Conservation (phyloP, 352 stramenopile genomes). For the Globisporangium acanthophoron region DNA sequence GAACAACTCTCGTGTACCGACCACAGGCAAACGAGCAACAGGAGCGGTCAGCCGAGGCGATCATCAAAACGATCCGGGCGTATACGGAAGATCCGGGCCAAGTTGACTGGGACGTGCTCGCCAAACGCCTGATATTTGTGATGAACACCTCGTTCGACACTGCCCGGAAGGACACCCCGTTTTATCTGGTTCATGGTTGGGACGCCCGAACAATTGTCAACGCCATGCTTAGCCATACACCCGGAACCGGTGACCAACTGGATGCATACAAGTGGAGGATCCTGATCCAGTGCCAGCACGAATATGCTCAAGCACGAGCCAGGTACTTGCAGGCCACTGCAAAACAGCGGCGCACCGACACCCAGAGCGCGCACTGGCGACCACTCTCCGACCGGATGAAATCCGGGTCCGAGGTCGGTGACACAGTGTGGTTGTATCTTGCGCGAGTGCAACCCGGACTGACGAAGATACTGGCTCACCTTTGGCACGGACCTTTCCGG, state of each 20-base stretch:
- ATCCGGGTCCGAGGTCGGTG: not conserved
- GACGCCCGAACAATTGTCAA: constrained; percentile 8
- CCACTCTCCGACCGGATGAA: not conserved
- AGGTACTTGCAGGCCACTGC: too few species aligned
- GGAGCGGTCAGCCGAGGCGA: constrained; percentile 21
- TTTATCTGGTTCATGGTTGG: constrained; percentile 18
- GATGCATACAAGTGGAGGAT: too few species aligned
- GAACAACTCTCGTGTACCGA: constrained; percentile 23
- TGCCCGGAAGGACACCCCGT: constrained; percentile 9
- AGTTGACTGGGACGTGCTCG: constrained; percentile 27
- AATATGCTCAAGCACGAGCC: too few species aligned
- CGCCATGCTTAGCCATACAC: not conserved
- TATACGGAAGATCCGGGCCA: constrained; percentile 21
- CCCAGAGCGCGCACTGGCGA: not conserved
- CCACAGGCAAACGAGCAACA: constrained; percentile 32
- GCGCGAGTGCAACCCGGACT: not conserved
- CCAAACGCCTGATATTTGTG: constrained; percentile 19
- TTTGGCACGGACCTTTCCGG: constrained; percentile 19
- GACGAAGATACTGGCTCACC: constrained; percentile 14
- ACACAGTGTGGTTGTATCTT: constrained; percentile 3
- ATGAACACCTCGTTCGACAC: constrained; percentile 17
- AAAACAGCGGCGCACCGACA: not conserved
- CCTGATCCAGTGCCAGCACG: too few species aligned
- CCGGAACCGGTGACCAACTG: too few species aligned
- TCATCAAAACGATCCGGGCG: constrained; percentile 13